Base-by-base conservation (phyloP, 768 basidiomycete genomes). In the Fomitopsis serialis region DNA sequence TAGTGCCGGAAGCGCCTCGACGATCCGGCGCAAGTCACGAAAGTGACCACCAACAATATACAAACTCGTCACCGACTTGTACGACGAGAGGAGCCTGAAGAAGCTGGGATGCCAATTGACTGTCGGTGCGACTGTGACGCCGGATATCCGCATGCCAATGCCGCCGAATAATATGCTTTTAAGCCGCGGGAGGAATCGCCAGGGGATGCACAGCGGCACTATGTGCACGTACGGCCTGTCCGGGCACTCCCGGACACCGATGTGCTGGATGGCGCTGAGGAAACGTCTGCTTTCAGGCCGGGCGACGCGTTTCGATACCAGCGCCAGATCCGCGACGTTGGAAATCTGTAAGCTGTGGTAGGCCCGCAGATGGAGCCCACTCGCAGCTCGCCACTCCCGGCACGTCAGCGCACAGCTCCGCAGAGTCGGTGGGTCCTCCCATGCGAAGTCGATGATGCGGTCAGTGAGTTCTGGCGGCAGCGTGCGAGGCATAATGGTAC, bases 401-500 rank as follows among this genome's bases (percentile, higher is more conserved):
- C 61, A 63, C 32, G 58, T 46, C 43, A 67, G 59, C 52, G 59
- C 57, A 57, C 64, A 65, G 17, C 58, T 57, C 9, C 51, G 50
- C 47, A 67, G 60, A 22, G 64, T 25, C n/a, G 56, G 37, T 11
- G 56, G 22, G 56, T 67, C 66, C 53, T 66, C 61, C 61, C 62
- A 63, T 27, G 66, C 59, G 52, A 63, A 57, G 58, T 67, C 66
- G 52, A 67, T 61, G 36, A 62, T 57, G 58, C 60, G 53, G 52
- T 66, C 64, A 27, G 56, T 52, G 51, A 67, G 61, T 60, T 67
- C 66, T 13, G 59, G 61, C 7, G 65, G 65, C 42, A 66, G 58
- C 13, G 37, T 36, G 12, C 17, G 19, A 42, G 51, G 22, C 51
- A 52, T 46, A 10, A n/a, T n/a, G n/a, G n/a, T n/a, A n/a, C n/a